Evolutionary conservation across 495 filamentous ascomycete species (phyloP).

Genomic region (Penicilliopsis zonata): DNA sequence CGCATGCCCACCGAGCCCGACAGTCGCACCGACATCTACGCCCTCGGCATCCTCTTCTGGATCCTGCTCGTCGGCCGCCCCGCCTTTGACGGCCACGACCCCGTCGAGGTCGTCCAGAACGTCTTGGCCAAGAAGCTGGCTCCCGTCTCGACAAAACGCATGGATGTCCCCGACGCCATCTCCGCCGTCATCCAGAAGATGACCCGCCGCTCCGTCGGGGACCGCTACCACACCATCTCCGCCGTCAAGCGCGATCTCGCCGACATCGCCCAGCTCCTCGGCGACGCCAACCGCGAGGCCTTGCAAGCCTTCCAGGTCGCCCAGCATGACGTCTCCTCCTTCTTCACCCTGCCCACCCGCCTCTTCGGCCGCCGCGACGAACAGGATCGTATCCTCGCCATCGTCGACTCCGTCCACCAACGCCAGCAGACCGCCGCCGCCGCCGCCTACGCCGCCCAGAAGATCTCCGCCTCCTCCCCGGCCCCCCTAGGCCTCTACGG

Average conservation of each 20-base stretch:
- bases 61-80: constrained; percentile 66
- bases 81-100: constrained; percentile 64
- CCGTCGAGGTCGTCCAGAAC: constrained; percentile 79
- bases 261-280: constrained; percentile 55
- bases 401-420: constrained; percentile 60
- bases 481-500: constrained; percentile 29
- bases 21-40: constrained; percentile 82
- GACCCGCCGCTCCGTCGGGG: constrained; percentile 72
- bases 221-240: constrained; percentile 74
- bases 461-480: too few species aligned
- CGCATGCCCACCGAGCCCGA: constrained; percentile 83
- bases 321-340: constrained; percentile 69
- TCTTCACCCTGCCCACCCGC: constrained; percentile 67
- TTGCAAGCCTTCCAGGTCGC: constrained; percentile 61
- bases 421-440: constrained; percentile 41
- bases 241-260: constrained; percentile 68
- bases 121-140: constrained; percentile 67
- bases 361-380: constrained; percentile 73
- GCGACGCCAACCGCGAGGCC: constrained; percentile 57
- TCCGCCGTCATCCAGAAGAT: constrained; percentile 77
- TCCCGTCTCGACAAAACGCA: constrained; percentile 56
- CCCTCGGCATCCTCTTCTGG: constrained; percentile 78
- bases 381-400: constrained; percentile 49
- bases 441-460: constrained; percentile 26
- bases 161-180: constrained; percentile 71